A percentile compares a stretch with the other conserved stretches of the same genome.
These are phyloP conservation scores for Parafenestella ontariensis DNA, from an alignment of 2,329 filamentous ascomycete genomes.

Conservation along the genomic window DNA sequence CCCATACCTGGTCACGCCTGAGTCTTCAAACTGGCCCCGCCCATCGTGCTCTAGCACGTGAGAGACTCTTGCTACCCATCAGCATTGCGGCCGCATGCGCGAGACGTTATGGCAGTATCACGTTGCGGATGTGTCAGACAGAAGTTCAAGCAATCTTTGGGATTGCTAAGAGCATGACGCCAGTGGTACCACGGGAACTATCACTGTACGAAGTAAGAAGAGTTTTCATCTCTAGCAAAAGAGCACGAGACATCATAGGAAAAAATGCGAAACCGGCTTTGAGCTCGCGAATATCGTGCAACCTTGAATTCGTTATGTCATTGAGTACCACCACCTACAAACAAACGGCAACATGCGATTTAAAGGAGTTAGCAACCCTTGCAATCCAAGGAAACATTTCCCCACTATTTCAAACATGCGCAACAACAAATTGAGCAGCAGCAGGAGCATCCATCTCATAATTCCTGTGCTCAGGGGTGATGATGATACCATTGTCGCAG, in stretches of 20 bases:
- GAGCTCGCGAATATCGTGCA: background rate
- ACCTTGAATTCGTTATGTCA: background rate
- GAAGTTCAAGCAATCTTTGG: background rate
- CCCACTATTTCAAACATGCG: slow-evolving; percentile 11
- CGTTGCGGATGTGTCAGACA: background rate
- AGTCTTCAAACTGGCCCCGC: too few species aligned
- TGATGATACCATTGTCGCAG: slow-evolving; percentile 35
- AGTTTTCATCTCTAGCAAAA: background rate
- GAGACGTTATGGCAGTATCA: background rate
- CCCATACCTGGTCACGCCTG: too few species aligned
- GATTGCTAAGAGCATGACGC: background rate
- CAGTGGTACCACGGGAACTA: background rate
- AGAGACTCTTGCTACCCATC: too few species aligned
- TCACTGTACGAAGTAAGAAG: background rate
- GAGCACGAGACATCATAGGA: too few species aligned
- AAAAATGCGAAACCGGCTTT: background rate
- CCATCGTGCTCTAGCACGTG: too few species aligned
- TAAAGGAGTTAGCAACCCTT: background rate
- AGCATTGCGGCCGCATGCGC: too few species aligned
- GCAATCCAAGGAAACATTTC: background rate
- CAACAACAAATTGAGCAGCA: slow-evolving; percentile 33
- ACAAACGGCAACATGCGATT: background rate
- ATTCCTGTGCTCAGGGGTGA: slow-evolving; percentile 32
- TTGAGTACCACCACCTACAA: background rate
- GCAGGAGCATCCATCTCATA: slow-evolving; percentile 34